Percentiles rank a stretch among this genome's conserved stretches.
These are phyloP conservation scores for Colletotrichum sublineola DNA, from an alignment of 2,329 filamentous ascomycete species.

Conservation along the genomic window DNA sequence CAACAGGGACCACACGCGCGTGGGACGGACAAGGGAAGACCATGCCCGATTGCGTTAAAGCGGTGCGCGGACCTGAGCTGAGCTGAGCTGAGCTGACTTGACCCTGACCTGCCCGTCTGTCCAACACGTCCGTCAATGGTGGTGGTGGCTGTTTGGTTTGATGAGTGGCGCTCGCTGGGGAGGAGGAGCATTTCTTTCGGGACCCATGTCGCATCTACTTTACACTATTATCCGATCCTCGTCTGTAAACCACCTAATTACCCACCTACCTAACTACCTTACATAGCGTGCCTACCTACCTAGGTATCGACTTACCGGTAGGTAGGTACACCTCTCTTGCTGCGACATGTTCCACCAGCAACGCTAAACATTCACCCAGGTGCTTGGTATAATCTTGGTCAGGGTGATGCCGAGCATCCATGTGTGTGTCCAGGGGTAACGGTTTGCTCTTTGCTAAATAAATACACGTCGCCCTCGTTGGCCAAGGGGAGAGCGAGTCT, in stretches of 20 bases:
- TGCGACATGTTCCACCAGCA: background rate
- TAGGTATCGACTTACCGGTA: too few species aligned
- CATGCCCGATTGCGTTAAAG: slow-evolving; percentile 30
- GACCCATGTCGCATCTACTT: slow-evolving; percentile 11
- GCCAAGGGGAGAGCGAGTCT: slow-evolving; percentile 7
- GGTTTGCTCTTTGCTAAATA: background rate
- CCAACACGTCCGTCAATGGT: background rate
- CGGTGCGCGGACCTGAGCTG: background rate
- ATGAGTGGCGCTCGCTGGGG: slow-evolving; percentile 27
- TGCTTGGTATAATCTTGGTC: background rate
- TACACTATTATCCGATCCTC: too few species aligned
- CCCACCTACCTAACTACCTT: too few species aligned
- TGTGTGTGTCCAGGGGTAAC: background rate
- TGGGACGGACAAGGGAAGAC: slow-evolving; percentile 11
- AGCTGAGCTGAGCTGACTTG: background rate
- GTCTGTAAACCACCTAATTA: too few species aligned
- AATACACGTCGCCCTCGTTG: background rate
- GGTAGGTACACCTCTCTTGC: too few species aligned
- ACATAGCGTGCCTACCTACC: too few species aligned
- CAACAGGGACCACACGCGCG: too few species aligned
- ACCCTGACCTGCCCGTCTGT: too few species aligned
- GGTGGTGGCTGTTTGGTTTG: slow-evolving; percentile 6
- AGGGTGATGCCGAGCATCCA: background rate
- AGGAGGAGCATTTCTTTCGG: background rate
- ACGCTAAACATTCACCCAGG: background rate